phyloP scores from a whole-genome alignment of 495 filamentous ascomycete species.

The Aspergillus indologenus region DNA sequence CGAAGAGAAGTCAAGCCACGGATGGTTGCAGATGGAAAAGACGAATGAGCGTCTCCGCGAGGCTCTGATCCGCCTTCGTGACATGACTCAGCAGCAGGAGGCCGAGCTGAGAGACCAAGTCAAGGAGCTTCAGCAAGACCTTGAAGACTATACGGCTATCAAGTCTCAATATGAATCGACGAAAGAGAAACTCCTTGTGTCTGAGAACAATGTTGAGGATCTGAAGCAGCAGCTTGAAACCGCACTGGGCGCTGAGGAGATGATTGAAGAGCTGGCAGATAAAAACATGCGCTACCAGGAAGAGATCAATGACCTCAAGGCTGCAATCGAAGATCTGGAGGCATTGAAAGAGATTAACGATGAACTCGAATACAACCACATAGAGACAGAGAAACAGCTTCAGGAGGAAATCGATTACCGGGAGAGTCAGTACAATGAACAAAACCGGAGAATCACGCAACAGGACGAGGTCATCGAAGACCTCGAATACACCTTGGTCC shows the following conservation, averaged over 20 bases:
- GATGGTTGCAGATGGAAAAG: slow-evolving; percentile 87
- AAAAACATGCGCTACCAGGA: slow-evolving; percentile 78
- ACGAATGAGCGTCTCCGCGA: slow-evolving; percentile 86
- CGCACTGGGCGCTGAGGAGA: slow-evolving; percentile 80
- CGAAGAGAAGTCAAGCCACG: slow-evolving; percentile 80
- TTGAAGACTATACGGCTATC: slow-evolving; percentile 65
- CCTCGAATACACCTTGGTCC: slow-evolving; percentile 80
- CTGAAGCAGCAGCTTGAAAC: slow-evolving; percentile 87
- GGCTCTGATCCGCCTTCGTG: slow-evolving; percentile 77
- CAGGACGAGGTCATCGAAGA: slow-evolving; percentile 80
- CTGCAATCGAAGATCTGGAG: slow-evolving; percentile 80
- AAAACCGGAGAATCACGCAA: slow-evolving; percentile 54
- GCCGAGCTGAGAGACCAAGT: slow-evolving; percentile 74
- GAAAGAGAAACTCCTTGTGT: slow-evolving; percentile 66
- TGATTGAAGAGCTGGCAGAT: slow-evolving; percentile 89
- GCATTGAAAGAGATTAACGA: slow-evolving; percentile 87
- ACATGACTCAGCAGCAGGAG: slow-evolving; percentile 83
- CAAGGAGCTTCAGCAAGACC: slow-evolving; percentile 72
- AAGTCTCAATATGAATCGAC: slow-evolving; percentile 69
- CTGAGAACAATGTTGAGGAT: slow-evolving; percentile 78
- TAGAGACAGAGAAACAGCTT: slow-evolving; percentile 89
- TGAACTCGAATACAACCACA: slow-evolving; percentile 88
- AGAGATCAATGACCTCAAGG: slow-evolving; percentile 75
- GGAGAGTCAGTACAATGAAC: slow-evolving; percentile 74
- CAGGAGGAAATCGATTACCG: slow-evolving; percentile 87